Evolutionary conservation across 2,329 filamentous ascomycete genomes (phyloP).

Genomic region (Sclerotiophoma versabilis): DNA sequence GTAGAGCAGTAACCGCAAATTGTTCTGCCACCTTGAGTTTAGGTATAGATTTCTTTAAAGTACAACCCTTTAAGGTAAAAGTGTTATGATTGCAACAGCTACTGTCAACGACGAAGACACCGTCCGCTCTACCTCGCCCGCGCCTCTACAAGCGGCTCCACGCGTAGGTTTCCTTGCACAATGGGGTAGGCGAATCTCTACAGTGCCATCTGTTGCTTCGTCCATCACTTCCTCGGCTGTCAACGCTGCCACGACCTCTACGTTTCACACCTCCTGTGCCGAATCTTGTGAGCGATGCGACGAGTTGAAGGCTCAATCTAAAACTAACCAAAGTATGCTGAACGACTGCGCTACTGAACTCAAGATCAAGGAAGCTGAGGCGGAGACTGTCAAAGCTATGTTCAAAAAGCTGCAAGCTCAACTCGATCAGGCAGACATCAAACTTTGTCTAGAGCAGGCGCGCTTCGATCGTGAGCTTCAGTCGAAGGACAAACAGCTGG

Average conservation of each 20-base stretch:
- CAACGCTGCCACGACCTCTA: neutral
- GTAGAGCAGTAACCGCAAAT: neutral
- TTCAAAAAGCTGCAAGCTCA: too few species aligned
- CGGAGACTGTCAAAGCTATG: too few species aligned
- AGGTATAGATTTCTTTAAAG: neutral
- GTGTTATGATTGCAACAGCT: neutral
- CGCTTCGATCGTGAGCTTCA: too few species aligned
- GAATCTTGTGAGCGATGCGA: slow-evolving; percentile 2
- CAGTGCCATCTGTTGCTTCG: neutral
- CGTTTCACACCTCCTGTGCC: neutral
- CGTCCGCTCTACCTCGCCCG: neutral
- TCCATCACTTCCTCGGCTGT: neutral
- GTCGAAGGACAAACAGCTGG: too few species aligned
- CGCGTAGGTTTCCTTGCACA: neutral
- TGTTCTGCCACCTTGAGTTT: neutral
- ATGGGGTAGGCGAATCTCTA: neutral
- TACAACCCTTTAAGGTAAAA: neutral
- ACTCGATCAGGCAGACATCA: too few species aligned
- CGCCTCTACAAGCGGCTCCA: neutral
- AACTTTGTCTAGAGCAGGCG: too few species aligned
- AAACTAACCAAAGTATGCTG: slow-evolving; percentile 10
- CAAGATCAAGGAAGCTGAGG: neutral
- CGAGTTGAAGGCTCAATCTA: slow-evolving; percentile 1
- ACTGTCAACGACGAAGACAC: neutral
- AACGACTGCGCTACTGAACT: neutral